Evolutionary conservation across 306 rosid species (phyloP).

Genomic region (Rubus parviflorus): DNA sequence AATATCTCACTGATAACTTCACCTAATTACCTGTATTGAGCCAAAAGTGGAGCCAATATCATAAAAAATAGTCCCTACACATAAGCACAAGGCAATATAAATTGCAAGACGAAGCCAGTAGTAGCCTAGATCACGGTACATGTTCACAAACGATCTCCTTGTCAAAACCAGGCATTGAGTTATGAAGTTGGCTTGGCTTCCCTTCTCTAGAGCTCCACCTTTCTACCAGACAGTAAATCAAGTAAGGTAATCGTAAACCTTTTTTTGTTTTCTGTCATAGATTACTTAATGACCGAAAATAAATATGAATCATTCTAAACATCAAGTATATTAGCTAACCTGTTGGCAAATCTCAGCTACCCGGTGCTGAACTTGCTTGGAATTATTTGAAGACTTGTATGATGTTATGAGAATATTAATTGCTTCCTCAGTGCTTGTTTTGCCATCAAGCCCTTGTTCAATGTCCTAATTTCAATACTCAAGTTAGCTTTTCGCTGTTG

Average conservation of each 20-base stretch:
- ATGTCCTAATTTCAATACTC: conserved; percentile 33
- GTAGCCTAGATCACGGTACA: conserved; percentile 51
- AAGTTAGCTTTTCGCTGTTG: not conserved
- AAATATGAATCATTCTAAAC: not conserved
- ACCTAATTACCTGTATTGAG: conserved; percentile 40
- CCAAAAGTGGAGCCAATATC: conserved; percentile 34
- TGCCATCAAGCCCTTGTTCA: conserved; percentile 30
- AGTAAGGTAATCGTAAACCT: not conserved
- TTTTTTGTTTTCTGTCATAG: not conserved
- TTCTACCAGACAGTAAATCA: conserved; percentile 12
- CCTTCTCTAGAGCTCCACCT: conserved; percentile 23
- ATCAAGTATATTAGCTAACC: conserved; percentile 3
- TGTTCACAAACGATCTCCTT: conserved; percentile 48
- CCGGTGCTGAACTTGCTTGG: conserved; percentile 14
- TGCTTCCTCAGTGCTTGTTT: conserved; percentile 34
- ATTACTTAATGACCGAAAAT: not conserved
- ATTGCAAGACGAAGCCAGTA: conserved; percentile 52
- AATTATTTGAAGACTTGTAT: conserved; percentile 30
- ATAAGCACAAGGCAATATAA: conserved; percentile 40
- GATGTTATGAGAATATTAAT: conserved; percentile 30
- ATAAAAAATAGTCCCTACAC: conserved; percentile 39
- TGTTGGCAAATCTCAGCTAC: conserved; percentile 25
- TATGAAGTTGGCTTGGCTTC: conserved; percentile 40
- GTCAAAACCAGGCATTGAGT: conserved; percentile 40
- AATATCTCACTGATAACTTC: not conserved